Evolutionary conservation across 257 asterid species (phyloP).

Genomic region (Solanum bulbocastanum): DNA sequence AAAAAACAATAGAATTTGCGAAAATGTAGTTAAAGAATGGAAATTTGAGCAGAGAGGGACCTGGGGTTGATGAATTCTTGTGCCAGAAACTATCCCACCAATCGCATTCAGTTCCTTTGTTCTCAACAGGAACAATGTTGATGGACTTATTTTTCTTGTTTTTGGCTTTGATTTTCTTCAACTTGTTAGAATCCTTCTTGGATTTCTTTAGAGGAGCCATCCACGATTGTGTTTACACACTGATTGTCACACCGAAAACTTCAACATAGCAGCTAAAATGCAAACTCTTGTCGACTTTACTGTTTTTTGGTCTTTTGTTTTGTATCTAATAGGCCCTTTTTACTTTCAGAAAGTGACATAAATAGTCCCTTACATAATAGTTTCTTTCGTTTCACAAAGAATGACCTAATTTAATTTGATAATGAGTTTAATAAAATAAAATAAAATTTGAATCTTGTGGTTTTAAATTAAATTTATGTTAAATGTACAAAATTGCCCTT

Average conservation of each 20-base stretch:
- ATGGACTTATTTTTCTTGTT: constrained; percentile 12
- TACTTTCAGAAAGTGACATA: too few species aligned
- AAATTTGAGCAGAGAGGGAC: constrained; percentile 4
- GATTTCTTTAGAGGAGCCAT: constrained; percentile 77
- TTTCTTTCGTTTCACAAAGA: too few species aligned
- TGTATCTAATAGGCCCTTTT: not conserved
- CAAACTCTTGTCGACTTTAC: not conserved
- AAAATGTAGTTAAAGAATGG: not conserved
- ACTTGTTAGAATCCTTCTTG: constrained; percentile 46
- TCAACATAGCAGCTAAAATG: not conserved
- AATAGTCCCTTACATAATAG: too few species aligned
- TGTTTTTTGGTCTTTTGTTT: not conserved
- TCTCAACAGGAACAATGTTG: constrained; percentile 30
- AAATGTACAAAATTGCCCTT: too few species aligned
- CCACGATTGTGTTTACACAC: not conserved
- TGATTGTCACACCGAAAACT: not conserved
- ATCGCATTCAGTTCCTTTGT: constrained; percentile 62
- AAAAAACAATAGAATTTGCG: not conserved
- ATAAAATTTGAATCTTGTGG: too few species aligned
- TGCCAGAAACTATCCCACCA: constrained; percentile 91
- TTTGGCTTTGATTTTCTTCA: constrained; percentile 47
- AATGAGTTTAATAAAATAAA: too few species aligned
- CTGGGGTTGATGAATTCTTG: constrained; percentile 50
- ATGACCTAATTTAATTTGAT: too few species aligned
- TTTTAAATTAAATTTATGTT: too few species aligned